Evolutionary conservation across 1,284 basidiomycete genomes (phyloP).

Genomic region (Chalciporus sp.): DNA sequence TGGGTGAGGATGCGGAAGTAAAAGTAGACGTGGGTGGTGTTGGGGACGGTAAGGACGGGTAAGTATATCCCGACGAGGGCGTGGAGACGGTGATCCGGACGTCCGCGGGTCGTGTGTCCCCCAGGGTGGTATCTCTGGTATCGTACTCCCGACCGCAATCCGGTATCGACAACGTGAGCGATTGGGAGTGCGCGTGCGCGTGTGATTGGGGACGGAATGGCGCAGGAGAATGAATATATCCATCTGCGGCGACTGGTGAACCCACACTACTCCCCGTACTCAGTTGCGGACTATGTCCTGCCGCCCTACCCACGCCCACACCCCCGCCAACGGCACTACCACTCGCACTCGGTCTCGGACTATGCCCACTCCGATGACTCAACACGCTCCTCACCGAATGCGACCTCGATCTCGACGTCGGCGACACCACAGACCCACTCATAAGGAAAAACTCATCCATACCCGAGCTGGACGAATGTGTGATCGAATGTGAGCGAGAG

Average conservation of each 20-base stretch:
- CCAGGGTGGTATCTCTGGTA: background rate
- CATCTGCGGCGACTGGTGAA: background rate
- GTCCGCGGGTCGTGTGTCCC: background rate
- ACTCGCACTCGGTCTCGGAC: conserved; percentile 3
- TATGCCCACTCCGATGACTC: background rate
- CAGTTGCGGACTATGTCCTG: background rate
- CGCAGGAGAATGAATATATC: background rate
- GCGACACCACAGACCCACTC: background rate
- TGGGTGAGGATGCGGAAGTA: background rate
- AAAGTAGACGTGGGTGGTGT: background rate
- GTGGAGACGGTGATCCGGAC: conserved; percentile 12
- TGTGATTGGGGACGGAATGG: background rate
- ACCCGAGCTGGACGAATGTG: conserved; percentile 16
- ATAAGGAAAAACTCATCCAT: conserved; percentile 29
- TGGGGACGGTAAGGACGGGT: background rate
- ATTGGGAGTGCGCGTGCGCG: background rate
- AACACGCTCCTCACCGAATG: conserved; percentile 12
- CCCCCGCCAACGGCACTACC: background rate
- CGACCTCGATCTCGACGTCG: conserved; percentile 7
- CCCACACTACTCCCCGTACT: background rate
- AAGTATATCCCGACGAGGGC: background rate
- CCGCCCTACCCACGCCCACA: background rate
- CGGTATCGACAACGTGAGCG: background rate
- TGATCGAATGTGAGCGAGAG: conserved; percentile 15
- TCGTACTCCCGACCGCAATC: background rate